Percentiles rank a stretch among this genome's conserved stretches.
These are phyloP conservation scores for Microsporum ferrugineum DNA, from an alignment of 2,329 filamentous ascomycete species.

Conservation along the genomic window DNA sequence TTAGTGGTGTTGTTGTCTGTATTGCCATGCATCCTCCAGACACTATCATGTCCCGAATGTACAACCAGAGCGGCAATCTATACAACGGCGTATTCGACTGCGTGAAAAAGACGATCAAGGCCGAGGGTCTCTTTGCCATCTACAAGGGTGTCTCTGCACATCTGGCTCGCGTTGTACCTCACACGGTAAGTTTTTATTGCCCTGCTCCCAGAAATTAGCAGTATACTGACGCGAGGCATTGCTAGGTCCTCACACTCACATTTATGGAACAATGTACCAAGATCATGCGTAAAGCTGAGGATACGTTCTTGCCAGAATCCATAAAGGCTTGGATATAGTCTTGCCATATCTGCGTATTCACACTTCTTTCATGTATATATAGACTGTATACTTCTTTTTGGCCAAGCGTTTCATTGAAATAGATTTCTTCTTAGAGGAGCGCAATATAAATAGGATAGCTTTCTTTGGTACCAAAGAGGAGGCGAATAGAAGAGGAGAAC, in stretches of 20 bases:
- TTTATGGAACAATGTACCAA: conserved; percentile 97
- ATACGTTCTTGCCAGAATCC: conserved; percentile 40
- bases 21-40: conserved; percentile 97
- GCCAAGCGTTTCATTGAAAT: not conserved
- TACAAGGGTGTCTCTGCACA: conserved; percentile 98
- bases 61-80: conserved; percentile 97
- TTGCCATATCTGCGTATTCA: not conserved
- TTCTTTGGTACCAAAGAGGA: not conserved
- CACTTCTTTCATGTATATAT: not conserved
- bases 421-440: conserved; percentile 4
- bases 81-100: conserved; percentile 91
- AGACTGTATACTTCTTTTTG: not conserved
- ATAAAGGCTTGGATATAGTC: conserved; percentile 37
- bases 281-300: conserved; percentile 69
- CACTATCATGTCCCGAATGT: conserved; percentile 96
- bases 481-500: not conserved
- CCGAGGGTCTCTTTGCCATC: conserved; percentile 80
- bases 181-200: conserved; percentile 51
- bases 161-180: conserved; percentile 82
- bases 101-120: conserved; percentile 76
- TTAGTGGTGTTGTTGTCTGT: conserved; percentile 91
- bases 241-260: conserved; percentile 70
- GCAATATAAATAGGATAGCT: not conserved
- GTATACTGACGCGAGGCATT: conserved; percentile 16
- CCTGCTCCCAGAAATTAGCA: not conserved